Evolutionary conservation across 2,329 filamentous ascomycete genomes (phyloP).

Genomic region (Davidsoniella virescens): DNA sequence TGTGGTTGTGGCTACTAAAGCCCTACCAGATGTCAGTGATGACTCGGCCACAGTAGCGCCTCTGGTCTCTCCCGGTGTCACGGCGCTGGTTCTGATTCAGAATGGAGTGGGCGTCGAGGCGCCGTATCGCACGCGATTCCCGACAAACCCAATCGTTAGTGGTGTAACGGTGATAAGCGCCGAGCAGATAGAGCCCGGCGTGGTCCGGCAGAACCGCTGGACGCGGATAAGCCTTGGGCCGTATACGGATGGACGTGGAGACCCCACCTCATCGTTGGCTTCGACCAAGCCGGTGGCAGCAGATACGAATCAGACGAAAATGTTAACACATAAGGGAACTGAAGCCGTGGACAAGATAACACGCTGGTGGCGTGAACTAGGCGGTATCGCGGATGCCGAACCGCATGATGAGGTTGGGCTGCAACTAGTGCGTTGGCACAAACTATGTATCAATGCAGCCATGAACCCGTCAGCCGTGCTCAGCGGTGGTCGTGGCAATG

Average conservation of each 20-base stretch:
- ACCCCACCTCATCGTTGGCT: neutral
- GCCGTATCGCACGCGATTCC: conserved; percentile 47
- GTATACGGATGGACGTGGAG: conserved; percentile 35
- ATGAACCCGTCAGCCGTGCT: conserved; percentile 61
- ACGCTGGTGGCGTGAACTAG: conserved; percentile 35
- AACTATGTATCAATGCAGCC: conserved; percentile 59
- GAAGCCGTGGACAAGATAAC: conserved; percentile 33
- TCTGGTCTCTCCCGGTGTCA: conserved; percentile 33
- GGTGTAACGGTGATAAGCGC: conserved; percentile 55
- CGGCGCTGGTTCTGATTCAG: conserved; percentile 51
- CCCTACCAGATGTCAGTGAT: conserved; percentile 45
- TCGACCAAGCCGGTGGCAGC: neutral
- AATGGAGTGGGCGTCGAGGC: conserved; percentile 56
- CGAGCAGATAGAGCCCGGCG: conserved; percentile 45
- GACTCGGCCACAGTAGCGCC: conserved; percentile 46
- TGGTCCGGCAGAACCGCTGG: conserved; percentile 56
- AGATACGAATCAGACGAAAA: conserved; percentile 14
- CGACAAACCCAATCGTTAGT: conserved; percentile 42
- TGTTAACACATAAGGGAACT: conserved; percentile 21
- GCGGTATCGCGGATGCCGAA: conserved; percentile 49
- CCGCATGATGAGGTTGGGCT: conserved; percentile 47
- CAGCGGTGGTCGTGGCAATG: conserved; percentile 46
- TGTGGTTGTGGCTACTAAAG: conserved; percentile 55
- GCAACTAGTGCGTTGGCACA: conserved; percentile 59
- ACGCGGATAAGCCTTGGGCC: conserved; percentile 55